Evolutionary conservation across 2,329 filamentous ascomycete species (phyloP), one percentile per base, ranked within the genome.

Genomic region (Coniella lustricola): DNA sequence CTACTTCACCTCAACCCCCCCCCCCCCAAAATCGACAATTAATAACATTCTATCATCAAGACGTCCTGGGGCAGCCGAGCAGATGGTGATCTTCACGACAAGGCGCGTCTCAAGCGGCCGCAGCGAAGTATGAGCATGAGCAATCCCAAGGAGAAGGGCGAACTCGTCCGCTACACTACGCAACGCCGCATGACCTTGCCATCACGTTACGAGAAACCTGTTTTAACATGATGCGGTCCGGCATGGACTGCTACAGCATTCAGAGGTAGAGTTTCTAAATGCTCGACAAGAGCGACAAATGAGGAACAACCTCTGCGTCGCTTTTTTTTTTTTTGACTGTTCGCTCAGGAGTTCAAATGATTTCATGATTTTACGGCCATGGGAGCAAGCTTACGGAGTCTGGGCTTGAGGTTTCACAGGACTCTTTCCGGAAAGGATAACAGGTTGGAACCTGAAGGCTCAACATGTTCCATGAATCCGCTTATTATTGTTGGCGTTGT

Each of bases 61-160:
- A 96, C 90, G 38, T 91, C 90, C 45, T 96, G 90, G 90, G 90
- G 90, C 62, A 95, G 89, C 69, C 85, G 90, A 67, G 87, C 89
- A 59, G 90, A 93, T 59, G 90, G 89, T 62, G 90, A 96, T 67
- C 78, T 85, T 57, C 86, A 94, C 67, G 85, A 94, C 66, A 77
- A 77, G 55, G 75, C 81, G 57, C 82, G 85, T 61, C 81, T 87
- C 72, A 78, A 68, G 34, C 66, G 68, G 33, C 73, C 74, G 14
- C 62, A 62, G 56, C 69, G 63, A 25, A 63, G 67, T 4, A 56
- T 64, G 46, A 65, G 67, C 43, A 62, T 76, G 56, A 71, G 68
- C 35, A 67, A 68, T 14, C 74, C 74, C 36, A 64, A 66, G 4
- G 69, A 67, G 40, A 51, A 51, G 39, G 65, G 65, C 45, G 68